Evolutionary conservation across 495 filamentous ascomycete genomes (phyloP).

Genomic region (Mytilinidion resinicola): DNA sequence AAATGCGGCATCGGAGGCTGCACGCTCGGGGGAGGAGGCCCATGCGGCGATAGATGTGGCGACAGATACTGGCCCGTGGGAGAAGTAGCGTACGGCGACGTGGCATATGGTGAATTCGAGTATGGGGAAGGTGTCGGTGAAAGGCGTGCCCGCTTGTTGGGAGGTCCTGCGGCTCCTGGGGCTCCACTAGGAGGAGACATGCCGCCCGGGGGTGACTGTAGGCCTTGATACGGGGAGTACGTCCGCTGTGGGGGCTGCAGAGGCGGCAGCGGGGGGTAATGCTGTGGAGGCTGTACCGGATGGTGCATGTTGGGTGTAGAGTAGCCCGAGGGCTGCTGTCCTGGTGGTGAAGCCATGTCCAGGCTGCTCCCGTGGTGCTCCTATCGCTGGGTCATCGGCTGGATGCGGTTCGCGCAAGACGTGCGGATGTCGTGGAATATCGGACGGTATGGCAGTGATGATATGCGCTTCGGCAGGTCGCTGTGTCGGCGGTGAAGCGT

Average conservation of each 20-base stretch:
- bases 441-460: too few species aligned
- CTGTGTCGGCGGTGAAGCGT: too few species aligned
- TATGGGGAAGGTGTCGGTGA: slow-evolving; percentile 57
- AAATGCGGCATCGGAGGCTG: slow-evolving; percentile 29
- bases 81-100: slow-evolving; percentile 36
- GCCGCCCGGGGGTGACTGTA: slow-evolving; percentile 19
- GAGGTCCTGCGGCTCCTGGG: slow-evolving; percentile 40
- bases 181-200: slow-evolving; percentile 15
- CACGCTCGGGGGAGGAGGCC: slow-evolving; percentile 20
- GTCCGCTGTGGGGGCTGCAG: slow-evolving; percentile 35
- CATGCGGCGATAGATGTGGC: neutral
- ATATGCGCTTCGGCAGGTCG: too few species aligned
- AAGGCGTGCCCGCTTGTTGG: slow-evolving; percentile 61
- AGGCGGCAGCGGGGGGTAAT: slow-evolving; percentile 18
- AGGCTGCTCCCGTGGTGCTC: too few species aligned
- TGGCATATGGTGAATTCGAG: slow-evolving; percentile 43
- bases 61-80: slow-evolving; percentile 23
- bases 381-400: too few species aligned
- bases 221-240: slow-evolving; percentile 17
- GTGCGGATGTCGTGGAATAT: too few species aligned
- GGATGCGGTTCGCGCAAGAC: too few species aligned
- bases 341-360: too few species aligned
- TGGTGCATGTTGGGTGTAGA: neutral
- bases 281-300: slow-evolving; percentile 29
- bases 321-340: too few species aligned